Base-by-base conservation (phyloP, 2,329 filamentous ascomycete species). In the Fusarium buharicum region DNA sequence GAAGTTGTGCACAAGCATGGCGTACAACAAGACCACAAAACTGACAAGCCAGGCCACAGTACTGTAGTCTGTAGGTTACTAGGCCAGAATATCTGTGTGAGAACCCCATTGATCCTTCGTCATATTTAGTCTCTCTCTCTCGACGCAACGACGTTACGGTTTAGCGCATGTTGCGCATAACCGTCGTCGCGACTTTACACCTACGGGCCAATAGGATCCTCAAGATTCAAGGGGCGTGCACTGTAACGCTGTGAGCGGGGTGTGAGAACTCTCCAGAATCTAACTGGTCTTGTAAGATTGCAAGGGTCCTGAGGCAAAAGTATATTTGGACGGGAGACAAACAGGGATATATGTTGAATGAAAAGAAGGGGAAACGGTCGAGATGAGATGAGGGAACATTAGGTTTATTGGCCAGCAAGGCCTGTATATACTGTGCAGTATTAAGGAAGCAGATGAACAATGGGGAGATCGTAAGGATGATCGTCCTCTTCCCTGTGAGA, bases 101-200 rank as follows among this genome's bases (percentile, higher is more conserved):
- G 66, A 58, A 64, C 69, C 67, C 74, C 69, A 81, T 80, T 79
- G 78, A 78, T 72, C 73, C 73, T 77, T 74, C 69, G 72, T 74
- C 72, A 80, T 76, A 75, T 77, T 76, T 77, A 76, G 73, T 75
- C 73, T 76, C 76, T 24, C 22, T 6, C 6, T 72, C 73, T 77
- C 71, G 73, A 78, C 74, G 76, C 74, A 73, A 77, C 79, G 79
- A 78, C 74, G 76, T 75, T 73, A 77, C 79, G 79, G 78, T 78
- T 78, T 77, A 80, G 78, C 76, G 79, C 80, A 82, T 82, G 79
- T 78, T 80, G 78, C 77, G 79, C 80, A 82, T 82, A 79, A 78
- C 79, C 77, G 79, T 80, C 79, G 78, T 78, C 72, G 74, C 77
- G 73, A 67, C 72, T 73, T 74, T 70, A 67, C 71, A 72, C 59